Evolutionary conservation across 2,329 filamentous ascomycete genomes (phyloP), one percentile per base, ranked within the genome.

Genomic region (Cercospora janseana): DNA sequence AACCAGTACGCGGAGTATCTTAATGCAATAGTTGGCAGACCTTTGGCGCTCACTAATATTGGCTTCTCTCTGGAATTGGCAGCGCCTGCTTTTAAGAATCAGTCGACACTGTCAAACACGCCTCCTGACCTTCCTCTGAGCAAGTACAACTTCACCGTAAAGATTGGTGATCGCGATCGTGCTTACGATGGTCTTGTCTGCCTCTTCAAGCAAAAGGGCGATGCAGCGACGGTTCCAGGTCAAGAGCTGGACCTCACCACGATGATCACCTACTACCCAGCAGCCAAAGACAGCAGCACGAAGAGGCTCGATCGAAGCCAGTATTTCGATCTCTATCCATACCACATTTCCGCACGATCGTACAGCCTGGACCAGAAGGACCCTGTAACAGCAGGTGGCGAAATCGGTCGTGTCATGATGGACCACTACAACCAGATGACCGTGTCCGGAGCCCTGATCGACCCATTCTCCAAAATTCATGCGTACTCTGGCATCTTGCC

Each of bases 21-120:
- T 4, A 66, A 60, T 51, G 60, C 69, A 0, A 54, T 74, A 6
- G 59, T 74, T 1, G 73, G 73, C 1, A 68, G 67, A 35, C 73
- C 74, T 0, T 60, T 76, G 0, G 73, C 73, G 0, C 63, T 76
- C 0, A 21, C 16, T 4, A 37, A 37, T 4, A 21, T 37, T 6
- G 34, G 34, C 10, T 37, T 20, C 7, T 9, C 34, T n/a, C 16
- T 37, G 12, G 34, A 37, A n/a, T 20, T 37, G 16, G 34, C 34
- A 1, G 4, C 10, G 10, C 16, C 16, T 7, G 9, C 34, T 5
- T 7, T 37, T 2, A n/a, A 3, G 16, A 37, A 37, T 6, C 34
- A 37, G 8, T 20, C 34, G 2, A 37, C 16, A 5, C 16, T 37
- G 16, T 12, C 10, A 10, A 20, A 32, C 23, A n/a, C 9, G 21